Percentiles rank a stretch among this genome's conserved stretches.
phyloP scores from a whole-genome alignment of 768 basidiomycete species.

The Chiua virens region DNA sequence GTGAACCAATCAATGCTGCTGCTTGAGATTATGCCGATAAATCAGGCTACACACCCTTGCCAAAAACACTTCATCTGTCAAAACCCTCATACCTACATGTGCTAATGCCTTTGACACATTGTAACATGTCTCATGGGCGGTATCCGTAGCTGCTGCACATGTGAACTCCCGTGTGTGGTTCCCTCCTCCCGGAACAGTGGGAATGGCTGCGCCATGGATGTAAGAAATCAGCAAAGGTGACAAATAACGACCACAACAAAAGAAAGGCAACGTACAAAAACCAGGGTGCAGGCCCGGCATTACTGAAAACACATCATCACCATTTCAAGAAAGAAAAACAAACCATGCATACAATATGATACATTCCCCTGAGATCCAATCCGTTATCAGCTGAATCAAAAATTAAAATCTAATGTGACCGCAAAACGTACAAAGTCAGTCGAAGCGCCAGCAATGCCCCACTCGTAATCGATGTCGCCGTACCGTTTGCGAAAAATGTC shows the following conservation, averaged over 20 bases:
- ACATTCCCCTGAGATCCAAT: conserved; percentile 43
- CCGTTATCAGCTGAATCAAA: background rate
- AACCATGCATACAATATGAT: conserved; percentile 54
- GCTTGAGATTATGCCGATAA: background rate
- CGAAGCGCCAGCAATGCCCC: conserved; percentile 69
- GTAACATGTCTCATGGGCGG: conserved; percentile 64
- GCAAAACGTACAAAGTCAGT: conserved; percentile 71
- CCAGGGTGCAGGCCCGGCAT: conserved; percentile 72
- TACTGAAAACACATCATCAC: conserved; percentile 25
- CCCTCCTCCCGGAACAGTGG: conserved; percentile 65
- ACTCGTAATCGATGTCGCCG: conserved; percentile 58
- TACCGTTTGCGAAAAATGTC: conserved; percentile 59
- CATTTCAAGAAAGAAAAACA: background rate
- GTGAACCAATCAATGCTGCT: background rate
- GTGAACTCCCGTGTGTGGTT: conserved; percentile 74
- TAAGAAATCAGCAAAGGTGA: no score
- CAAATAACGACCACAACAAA: no score
- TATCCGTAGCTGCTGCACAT: conserved; percentile 53
- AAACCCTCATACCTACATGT: conserved; percentile 60
- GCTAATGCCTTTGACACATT: conserved; percentile 72
- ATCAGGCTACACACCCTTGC: conserved; percentile 41
- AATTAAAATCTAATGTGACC: no score
- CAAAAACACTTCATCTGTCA: conserved; percentile 65
- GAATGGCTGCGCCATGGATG: conserved; percentile 53
- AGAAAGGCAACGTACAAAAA: conserved; percentile 35